Conservation (phyloP, 129 eudicot genomes). For the Flaveria brownii region DNA sequence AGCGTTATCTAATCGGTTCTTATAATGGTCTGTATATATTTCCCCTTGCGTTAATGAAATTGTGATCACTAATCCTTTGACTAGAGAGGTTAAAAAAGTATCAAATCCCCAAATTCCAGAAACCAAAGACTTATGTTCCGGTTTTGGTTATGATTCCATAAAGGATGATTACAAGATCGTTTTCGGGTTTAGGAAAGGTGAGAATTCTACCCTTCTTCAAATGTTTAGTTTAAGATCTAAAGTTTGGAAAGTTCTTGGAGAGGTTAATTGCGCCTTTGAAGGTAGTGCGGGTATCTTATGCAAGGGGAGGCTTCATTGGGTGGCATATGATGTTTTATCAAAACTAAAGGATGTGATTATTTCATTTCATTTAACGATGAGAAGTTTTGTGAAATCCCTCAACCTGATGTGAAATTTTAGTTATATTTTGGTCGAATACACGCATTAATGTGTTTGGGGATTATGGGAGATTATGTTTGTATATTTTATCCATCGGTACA, state of each 20-base stretch:
- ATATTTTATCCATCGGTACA: background rate
- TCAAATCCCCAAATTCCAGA: constrained; percentile 7
- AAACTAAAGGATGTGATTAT: background rate
- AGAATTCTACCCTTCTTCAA: constrained; percentile 6
- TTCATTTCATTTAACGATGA: constrained; percentile 25
- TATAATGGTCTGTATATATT: constrained; percentile 26
- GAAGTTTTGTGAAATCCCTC: background rate
- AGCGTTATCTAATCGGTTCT: constrained; percentile 23
- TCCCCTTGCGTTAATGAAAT: background rate
- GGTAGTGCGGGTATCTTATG: constrained; percentile 22
- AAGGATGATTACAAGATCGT: constrained; percentile 29
- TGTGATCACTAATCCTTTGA: constrained; percentile 24
- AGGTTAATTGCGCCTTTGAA: background rate
- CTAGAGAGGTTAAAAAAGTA: constrained; percentile 25
- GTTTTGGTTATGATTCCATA: constrained; percentile 34
- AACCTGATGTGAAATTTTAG: background rate
- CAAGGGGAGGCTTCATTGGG: constrained; percentile 32
- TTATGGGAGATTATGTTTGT: constrained; percentile 16
- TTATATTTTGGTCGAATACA: background rate
- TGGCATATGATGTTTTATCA: constrained; percentile 1
- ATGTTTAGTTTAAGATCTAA: constrained; percentile 29
- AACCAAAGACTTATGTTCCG: background rate
- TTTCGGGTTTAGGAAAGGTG: constrained; percentile 9
- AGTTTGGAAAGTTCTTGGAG: constrained; percentile 24
- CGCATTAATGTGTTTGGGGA: constrained; percentile 14